A percentile compares a stretch with the other conserved stretches of the same genome.
Conservation (phyloP, 2,329 filamentous ascomycete genomes). For the Hypoxylon sp. region DNA sequence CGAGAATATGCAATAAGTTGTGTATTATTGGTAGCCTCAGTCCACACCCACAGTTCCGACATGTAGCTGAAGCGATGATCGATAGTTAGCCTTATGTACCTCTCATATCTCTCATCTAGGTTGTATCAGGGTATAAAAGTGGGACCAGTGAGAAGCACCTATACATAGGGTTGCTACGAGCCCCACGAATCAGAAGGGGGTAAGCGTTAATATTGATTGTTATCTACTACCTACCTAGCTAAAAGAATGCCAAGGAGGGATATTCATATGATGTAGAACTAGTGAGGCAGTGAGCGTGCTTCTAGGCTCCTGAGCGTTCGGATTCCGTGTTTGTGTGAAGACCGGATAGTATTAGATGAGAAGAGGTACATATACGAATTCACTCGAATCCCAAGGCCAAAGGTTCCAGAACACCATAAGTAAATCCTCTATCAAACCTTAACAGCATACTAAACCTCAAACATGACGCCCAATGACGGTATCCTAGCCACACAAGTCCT, state of each 20-base stretch:
- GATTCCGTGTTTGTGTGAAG: neutral
- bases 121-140: no score
- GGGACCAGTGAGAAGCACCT: no score
- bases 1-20: no score
- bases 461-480: neutral
- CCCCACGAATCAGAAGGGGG: no score
- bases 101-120: no score
- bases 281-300: no score
- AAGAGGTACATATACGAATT: neutral
- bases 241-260: no score
- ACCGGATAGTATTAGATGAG: neutral
- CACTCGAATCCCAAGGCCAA: neutral
- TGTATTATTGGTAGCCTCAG: neutral
- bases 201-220: no score
- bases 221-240: no score
- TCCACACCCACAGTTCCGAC: neutral
- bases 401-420: neutral
- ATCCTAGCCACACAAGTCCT: neutral
- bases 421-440: neutral
- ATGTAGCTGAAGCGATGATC: neutral
- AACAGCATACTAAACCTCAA: neutral
- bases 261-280: no score
- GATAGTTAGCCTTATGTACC: neutral
- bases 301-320: no score
- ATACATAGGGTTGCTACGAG: no score